Evolutionary conservation across 2,329 filamentous ascomycete species (phyloP).

Genomic region (Colletotrichum agaves): DNA sequence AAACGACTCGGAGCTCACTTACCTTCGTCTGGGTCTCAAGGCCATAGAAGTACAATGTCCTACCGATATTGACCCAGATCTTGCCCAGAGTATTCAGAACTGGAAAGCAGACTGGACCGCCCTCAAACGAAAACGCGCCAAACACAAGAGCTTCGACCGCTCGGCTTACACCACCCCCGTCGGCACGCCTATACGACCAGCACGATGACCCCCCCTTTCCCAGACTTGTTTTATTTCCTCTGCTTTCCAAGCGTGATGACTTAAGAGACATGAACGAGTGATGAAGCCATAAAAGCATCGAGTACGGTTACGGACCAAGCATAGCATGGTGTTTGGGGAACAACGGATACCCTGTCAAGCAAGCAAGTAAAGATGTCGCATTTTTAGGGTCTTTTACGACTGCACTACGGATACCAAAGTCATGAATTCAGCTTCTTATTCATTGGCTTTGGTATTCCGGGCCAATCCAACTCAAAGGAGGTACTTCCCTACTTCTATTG

Average conservation of each 20-base stretch:
- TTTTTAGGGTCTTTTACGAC: slow-evolving; percentile 29
- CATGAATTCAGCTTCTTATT: slow-evolving; percentile 19
- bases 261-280: slow-evolving; percentile 35
- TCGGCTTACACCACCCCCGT: slow-evolving; percentile 33
- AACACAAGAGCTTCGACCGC: slow-evolving; percentile 34
- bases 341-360: slow-evolving; percentile 33
- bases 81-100: slow-evolving; percentile 67
- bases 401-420: slow-evolving; percentile 30
- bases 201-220: slow-evolving; percentile 26
- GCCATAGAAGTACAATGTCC: slow-evolving; percentile 70
- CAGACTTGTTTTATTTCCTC: slow-evolving; percentile 28
- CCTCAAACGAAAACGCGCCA: slow-evolving; percentile 59
- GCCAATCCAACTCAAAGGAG: background rate
- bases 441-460: background rate
- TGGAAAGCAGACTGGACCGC: slow-evolving; percentile 71
- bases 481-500: background rate
- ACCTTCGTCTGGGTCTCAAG: slow-evolving; percentile 70
- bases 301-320: slow-evolving; percentile 36
- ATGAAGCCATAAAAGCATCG: slow-evolving; percentile 35
- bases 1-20: slow-evolving; percentile 69
- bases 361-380: slow-evolving; percentile 26
- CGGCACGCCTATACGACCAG: slow-evolving; percentile 32
- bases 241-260: slow-evolving; percentile 35
- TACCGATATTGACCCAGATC: slow-evolving; percentile 63
- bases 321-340: slow-evolving; percentile 36